phyloP scores from a whole-genome alignment of 371 early-diverging fungal genomes.

The Mucor plumbeus region DNA sequence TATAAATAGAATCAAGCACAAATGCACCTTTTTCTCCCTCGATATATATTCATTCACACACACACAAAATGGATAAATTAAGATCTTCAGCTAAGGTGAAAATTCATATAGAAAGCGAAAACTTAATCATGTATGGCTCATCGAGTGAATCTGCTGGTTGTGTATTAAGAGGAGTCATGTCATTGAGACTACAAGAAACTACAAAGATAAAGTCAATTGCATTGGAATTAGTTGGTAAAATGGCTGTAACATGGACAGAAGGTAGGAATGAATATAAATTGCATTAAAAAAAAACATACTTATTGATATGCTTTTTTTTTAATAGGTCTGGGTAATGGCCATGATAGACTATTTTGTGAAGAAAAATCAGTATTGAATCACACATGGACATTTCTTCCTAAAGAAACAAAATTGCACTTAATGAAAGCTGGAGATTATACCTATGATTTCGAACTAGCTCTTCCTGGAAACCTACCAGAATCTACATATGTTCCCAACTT shows the following conservation, averaged over 20 bases:
- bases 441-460: slow-evolving; percentile 46
- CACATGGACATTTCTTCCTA: slow-evolving; percentile 42
- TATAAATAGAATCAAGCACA: not conserved
- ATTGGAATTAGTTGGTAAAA: slow-evolving; percentile 42
- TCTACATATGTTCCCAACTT: slow-evolving; percentile 39
- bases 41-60: not conserved
- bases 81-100: slow-evolving; percentile 23
- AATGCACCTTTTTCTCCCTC: not conserved
- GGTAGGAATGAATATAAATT: slow-evolving; percentile 24
- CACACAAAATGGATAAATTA: slow-evolving; percentile 23
- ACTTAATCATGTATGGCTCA: slow-evolving; percentile 45
- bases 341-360: slow-evolving; percentile 42
- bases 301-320: too few relatives aligned
- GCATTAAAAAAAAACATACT: too few relatives aligned
- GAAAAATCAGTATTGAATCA: slow-evolving; percentile 39
- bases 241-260: slow-evolving; percentile 45
- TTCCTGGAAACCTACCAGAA: slow-evolving; percentile 50
- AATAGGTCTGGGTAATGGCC: slow-evolving; percentile 34
- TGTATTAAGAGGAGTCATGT: slow-evolving; percentile 46
- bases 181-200: slow-evolving; percentile 34
- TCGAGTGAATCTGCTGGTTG: slow-evolving; percentile 50
- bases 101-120: slow-evolving; percentile 45
- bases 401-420: slow-evolving; percentile 26
- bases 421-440: slow-evolving; percentile 37
- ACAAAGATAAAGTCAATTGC: slow-evolving; percentile 43